These are phyloP conservation scores for Neofusicoccum cordaticola DNA, from an alignment of 2,329 filamentous ascomycete species.

Conservation along the genomic window DNA sequence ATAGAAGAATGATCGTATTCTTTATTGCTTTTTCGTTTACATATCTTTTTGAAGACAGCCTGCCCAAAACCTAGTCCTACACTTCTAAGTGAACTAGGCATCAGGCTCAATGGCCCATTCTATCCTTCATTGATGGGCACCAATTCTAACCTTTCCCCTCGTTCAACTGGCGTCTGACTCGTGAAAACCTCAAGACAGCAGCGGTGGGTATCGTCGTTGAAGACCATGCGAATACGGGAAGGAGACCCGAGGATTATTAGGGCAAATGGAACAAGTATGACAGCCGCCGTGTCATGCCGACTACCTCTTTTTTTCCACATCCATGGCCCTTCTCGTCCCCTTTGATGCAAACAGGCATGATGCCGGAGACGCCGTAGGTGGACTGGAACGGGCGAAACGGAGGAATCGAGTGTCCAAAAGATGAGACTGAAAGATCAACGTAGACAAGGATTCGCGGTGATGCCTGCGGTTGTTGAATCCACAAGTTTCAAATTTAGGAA, in stretches of 20 bases:
- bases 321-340: not conserved
- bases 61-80: not conserved
- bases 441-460: not conserved
- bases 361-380: not conserved
- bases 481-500: not conserved
- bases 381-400: not conserved
- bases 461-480: conserved; percentile 18
- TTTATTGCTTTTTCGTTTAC: not conserved
- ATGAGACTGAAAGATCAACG: not conserved
- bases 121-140: not conserved
- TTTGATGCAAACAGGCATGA: not conserved
- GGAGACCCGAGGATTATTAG: not conserved
- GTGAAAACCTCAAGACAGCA: conserved; percentile 1
- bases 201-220: conserved; percentile 18
- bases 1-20: not conserved
- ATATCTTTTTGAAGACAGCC: not conserved
- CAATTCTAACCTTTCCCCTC: not conserved
- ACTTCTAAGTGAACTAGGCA: not conserved
- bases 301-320: not conserved
- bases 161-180: not conserved
- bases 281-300: not conserved
- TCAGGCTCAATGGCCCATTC: not conserved
- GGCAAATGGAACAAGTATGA: not conserved
- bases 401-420: not conserved
- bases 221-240: conserved; percentile 8